Evolutionary conservation across 208 protist species (phyloP).

Genomic region (Trypanosoma lewisi): DNA sequence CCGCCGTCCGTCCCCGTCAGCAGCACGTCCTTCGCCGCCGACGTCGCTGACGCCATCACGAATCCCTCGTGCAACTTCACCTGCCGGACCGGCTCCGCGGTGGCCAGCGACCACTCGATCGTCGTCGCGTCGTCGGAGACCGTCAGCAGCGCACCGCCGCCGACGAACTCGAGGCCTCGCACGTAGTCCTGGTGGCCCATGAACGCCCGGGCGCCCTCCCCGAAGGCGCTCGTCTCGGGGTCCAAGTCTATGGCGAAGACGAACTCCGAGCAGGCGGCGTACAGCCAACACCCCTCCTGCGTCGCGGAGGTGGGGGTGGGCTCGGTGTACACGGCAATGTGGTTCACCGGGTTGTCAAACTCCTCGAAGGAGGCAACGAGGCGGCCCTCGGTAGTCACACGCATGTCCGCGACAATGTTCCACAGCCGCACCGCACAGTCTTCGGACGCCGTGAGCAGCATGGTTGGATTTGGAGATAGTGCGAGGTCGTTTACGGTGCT

Average conservation of each 20-base stretch:
- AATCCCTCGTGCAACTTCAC: slow-evolving; percentile 76
- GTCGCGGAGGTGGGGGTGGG: neutral
- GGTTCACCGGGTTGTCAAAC: slow-evolving; percentile 83
- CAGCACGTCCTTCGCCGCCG: slow-evolving; percentile 35
- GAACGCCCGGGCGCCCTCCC: slow-evolving; percentile 43
- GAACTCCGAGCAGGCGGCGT: slow-evolving; percentile 75
- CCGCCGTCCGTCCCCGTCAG: slow-evolving; percentile 76
- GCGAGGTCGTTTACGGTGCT: slow-evolving; percentile 81
- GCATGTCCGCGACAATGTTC: slow-evolving; percentile 36
- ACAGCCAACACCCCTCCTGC: slow-evolving; percentile 37
- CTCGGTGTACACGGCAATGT: slow-evolving; percentile 43
- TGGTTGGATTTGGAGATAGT: slow-evolving; percentile 31
- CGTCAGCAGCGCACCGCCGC: slow-evolving; percentile 54
- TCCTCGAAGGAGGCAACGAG: slow-evolving; percentile 74
- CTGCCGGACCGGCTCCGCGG: slow-evolving; percentile 52
- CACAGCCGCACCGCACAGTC: slow-evolving; percentile 80
- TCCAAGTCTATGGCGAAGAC: slow-evolving; percentile 71
- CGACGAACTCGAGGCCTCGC: slow-evolving; percentile 71
- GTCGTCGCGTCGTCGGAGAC: slow-evolving; percentile 80
- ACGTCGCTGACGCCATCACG: slow-evolving; percentile 75
- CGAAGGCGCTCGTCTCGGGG: slow-evolving; percentile 41
- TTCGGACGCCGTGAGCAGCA: slow-evolving; percentile 74
- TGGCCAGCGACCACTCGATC: slow-evolving; percentile 62
- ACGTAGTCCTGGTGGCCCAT: slow-evolving; percentile 79
- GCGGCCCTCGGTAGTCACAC: slow-evolving; percentile 44